Evolutionary conservation across 164 flowering plant species (phyloP).

Genomic region (Protea cynaroides): DNA sequence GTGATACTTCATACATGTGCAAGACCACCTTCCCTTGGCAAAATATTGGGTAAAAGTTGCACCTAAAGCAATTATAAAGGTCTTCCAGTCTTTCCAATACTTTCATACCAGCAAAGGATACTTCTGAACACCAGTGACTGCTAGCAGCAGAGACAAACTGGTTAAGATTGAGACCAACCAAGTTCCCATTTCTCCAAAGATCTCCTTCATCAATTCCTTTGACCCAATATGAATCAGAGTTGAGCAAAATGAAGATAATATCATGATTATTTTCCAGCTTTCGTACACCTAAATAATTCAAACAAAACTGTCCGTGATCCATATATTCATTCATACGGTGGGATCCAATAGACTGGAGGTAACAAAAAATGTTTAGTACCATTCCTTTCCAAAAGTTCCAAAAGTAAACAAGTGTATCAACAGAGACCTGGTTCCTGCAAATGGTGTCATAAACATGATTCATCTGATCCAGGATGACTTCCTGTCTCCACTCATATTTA

Average conservation of each 20-base stretch:
- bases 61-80: constrained; percentile 16
- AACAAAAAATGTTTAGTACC: constrained; percentile 23
- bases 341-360: constrained; percentile 19
- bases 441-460: constrained; percentile 17
- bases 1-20: constrained; percentile 27
- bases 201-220: constrained; percentile 16
- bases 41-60: constrained; percentile 15
- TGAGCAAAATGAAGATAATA: constrained; percentile 22
- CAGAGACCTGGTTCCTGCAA: constrained; percentile 22
- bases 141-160: constrained; percentile 31
- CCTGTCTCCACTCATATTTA: constrained; percentile 36
- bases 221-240: constrained; percentile 46
- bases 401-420: constrained; percentile 36
- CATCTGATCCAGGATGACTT: constrained; percentile 17
- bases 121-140: constrained; percentile 31
- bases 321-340: constrained; percentile 10
- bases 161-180: constrained; percentile 22
- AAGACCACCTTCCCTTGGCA: constrained; percentile 20
- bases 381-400: constrained; percentile 50
- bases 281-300: constrained; percentile 49
- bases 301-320: constrained; percentile 33
- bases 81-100: constrained; percentile 35
- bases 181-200: constrained; percentile 14
- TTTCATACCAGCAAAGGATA: constrained; percentile 29
- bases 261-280: constrained; percentile 12